These are phyloP conservation scores for Cadophora sp. DNA, from an alignment of 2,329 filamentous ascomycete genomes.

Conservation along the genomic window DNA sequence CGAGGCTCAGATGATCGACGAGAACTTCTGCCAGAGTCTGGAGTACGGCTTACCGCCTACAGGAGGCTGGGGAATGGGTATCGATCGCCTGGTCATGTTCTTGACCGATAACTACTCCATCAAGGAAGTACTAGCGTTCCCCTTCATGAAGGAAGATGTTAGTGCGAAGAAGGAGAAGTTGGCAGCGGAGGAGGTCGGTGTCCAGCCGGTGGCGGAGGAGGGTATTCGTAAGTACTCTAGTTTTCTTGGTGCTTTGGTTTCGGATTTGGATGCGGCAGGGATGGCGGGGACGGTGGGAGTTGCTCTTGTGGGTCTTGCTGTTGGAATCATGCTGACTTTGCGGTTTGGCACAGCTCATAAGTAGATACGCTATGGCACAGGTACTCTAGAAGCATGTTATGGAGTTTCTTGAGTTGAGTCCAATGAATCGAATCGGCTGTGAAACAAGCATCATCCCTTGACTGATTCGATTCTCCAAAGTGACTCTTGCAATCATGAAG, in stretches of 20 bases:
- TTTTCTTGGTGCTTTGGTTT: not conserved
- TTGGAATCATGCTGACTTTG: slow-evolving; percentile 3
- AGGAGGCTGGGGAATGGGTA: slow-evolving; percentile 95
- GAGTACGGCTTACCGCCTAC: slow-evolving; percentile 94
- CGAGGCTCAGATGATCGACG: slow-evolving; percentile 89
- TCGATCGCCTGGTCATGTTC: slow-evolving; percentile 94
- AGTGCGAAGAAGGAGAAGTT: slow-evolving; percentile 53
- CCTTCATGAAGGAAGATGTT: slow-evolving; percentile 93
- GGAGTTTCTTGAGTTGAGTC: not conserved
- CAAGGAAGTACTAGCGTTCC: slow-evolving; percentile 95
- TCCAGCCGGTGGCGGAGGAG: slow-evolving; percentile 65
- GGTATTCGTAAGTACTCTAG: slow-evolving; percentile 52
- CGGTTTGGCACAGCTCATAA: slow-evolving; percentile 18
- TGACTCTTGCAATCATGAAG: not conserved
- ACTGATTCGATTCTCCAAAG: too few species aligned
- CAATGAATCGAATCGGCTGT: too few species aligned
- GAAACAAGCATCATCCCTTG: too few species aligned
- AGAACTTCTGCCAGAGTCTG: slow-evolving; percentile 90
- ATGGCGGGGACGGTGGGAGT: not conserved
- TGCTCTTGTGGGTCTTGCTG: not conserved
- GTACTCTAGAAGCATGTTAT: not conserved
- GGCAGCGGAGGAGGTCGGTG: slow-evolving; percentile 67
- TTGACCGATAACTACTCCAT: slow-evolving; percentile 95
- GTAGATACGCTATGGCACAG: slow-evolving; percentile 2
- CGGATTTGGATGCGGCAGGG: not conserved